Conservation (phyloP, 208 protist genomes). For the Trypanosoma rangeli region DNA sequence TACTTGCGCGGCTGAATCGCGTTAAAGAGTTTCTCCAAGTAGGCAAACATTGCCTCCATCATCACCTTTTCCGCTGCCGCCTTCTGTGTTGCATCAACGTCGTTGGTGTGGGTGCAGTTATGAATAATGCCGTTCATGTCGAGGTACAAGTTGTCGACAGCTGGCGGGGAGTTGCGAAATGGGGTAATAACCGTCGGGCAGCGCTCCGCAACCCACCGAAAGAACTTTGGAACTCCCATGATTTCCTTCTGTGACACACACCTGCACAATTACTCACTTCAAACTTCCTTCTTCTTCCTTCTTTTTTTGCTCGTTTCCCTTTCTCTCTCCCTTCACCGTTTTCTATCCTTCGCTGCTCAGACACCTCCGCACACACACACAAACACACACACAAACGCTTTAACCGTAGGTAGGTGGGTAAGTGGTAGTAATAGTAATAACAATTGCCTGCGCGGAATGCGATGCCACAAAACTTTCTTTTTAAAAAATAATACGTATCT, state of each 20-base stretch:
- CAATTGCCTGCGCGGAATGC: not conserved
- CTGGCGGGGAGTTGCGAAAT: constrained; percentile 86
- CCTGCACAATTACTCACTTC: not conserved
- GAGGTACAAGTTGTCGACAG: constrained; percentile 99
- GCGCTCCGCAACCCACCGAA: constrained; percentile 96
- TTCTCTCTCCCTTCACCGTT: not conserved
- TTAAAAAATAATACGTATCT: not conserved
- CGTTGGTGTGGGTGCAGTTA: constrained; percentile 97
- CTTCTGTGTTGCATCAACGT: constrained; percentile 75
- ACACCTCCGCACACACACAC: not conserved
- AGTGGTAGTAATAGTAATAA: not conserved
- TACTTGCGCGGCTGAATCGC: constrained; percentile 95
- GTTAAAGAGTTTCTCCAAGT: constrained; percentile 97
- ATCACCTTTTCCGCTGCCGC: constrained; percentile 95
- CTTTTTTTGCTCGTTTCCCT: not conserved
- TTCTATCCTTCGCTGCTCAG: not conserved
- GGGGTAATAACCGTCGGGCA: constrained; percentile 94
- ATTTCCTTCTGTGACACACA: constrained; percentile 1
- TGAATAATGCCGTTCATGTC: constrained; percentile 99
- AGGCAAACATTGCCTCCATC: constrained; percentile 94
- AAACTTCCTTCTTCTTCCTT: not conserved
- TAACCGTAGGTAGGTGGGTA: not conserved
- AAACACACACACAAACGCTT: not conserved
- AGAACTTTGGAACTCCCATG: constrained; percentile 97
- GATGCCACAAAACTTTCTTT: not conserved